Conservation (phyloP, 148 eudicot species). For the Chenopodium formosanum region DNA sequence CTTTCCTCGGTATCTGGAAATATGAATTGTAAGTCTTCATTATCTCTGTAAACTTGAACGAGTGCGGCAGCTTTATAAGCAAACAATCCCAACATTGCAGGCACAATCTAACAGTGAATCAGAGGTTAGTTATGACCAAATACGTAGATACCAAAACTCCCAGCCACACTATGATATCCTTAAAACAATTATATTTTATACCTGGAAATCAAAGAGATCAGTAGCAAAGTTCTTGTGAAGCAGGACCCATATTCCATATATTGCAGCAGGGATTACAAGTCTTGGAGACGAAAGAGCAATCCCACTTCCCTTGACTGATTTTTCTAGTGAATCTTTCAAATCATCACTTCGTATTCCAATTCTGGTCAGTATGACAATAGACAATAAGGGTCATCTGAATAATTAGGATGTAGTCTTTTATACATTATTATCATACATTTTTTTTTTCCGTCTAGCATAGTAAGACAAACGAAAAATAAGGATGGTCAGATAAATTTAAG, state of each 20-base stretch:
- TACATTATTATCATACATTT: no score
- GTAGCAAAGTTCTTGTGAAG: slow-evolving; percentile 53
- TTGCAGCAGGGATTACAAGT: slow-evolving; percentile 83
- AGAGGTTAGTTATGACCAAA: not conserved
- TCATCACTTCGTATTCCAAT: slow-evolving; percentile 92
- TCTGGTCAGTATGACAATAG: slow-evolving; percentile 32
- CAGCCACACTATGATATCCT: not conserved
- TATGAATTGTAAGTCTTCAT: slow-evolving; percentile 69
- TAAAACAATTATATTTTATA: slow-evolving; percentile 7
- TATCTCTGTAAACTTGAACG: slow-evolving; percentile 93
- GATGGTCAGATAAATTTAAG: slow-evolving; percentile 8
- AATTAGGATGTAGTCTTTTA: not conserved
- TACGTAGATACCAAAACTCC: not conserved
- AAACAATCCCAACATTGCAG: slow-evolving; percentile 88
- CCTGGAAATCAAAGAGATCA: slow-evolving; percentile 86
- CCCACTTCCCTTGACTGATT: slow-evolving; percentile 61
- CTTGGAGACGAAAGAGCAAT: slow-evolving; percentile 93
- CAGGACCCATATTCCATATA: slow-evolving; percentile 82
- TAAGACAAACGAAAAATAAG: not conserved
- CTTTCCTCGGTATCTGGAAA: slow-evolving; percentile 58
- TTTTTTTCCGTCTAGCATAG: no score
- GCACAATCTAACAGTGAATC: slow-evolving; percentile 54
- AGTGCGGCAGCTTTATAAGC: slow-evolving; percentile 96
- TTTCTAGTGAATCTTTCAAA: slow-evolving; percentile 59
- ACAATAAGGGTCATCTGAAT: not conserved